Conservation (phyloP, 352 stramenopile species). For the Pythium apleroticum region DNA sequence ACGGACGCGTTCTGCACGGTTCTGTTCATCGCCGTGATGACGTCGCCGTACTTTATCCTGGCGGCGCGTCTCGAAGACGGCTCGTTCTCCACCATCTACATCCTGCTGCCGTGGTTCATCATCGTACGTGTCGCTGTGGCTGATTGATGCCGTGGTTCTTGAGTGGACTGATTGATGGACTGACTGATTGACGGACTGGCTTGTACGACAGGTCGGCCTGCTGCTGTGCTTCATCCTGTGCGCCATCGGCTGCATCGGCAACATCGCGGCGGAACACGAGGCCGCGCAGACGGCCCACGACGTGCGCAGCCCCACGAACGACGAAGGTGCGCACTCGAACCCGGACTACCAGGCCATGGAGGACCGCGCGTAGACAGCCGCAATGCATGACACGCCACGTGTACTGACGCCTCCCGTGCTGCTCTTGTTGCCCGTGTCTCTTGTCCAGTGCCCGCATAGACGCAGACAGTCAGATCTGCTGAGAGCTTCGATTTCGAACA, state of each 20-base stretch:
- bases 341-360: conserved; percentile 65
- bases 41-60: conserved; percentile 82
- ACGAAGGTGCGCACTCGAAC: conserved; percentile 69
- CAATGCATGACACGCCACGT: background rate
- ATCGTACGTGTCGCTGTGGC: conserved; percentile 60
- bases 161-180: background rate
- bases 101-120: conserved; percentile 82
- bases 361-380: conserved; percentile 21
- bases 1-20: conserved; percentile 57
- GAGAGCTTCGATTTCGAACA: conserved; percentile 1
- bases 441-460: conserved; percentile 9
- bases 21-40: conserved; percentile 36
- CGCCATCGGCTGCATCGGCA: conserved; percentile 70
- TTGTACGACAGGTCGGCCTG: conserved; percentile 49
- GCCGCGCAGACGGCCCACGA: conserved; percentile 39
- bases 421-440: background rate
- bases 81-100: conserved; percentile 78
- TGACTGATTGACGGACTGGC: background rate
- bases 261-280: conserved; percentile 42
- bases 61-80: conserved; percentile 65
- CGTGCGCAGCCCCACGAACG: conserved; percentile 40
- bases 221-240: conserved; percentile 81
- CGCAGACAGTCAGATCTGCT: too few relatives aligned
- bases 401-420: background rate
- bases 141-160: too few relatives aligned